Evolutionary conservation across 1,139 yeast genomes (phyloP).

Genomic region (Diutina sp.): DNA sequence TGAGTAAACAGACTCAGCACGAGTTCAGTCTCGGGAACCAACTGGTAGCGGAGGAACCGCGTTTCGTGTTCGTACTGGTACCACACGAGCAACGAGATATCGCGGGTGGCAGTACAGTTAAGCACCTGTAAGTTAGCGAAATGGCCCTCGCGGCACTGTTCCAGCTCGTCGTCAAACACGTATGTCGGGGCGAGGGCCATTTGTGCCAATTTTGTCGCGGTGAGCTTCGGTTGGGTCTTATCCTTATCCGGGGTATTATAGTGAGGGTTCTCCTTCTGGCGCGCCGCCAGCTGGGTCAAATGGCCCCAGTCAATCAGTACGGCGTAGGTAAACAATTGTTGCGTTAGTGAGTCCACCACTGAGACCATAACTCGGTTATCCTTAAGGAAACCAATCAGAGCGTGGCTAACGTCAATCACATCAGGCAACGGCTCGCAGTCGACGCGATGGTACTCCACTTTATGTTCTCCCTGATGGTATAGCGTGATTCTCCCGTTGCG

Average conservation of each 20-base stretch:
- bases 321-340: constrained; percentile 32
- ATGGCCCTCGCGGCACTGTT: not conserved
- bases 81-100: not conserved
- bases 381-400: constrained; percentile 47
- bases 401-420: constrained; percentile 21
- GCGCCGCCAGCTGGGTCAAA: constrained; percentile 32
- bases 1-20: not conserved
- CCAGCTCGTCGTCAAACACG: not conserved
- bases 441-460: constrained; percentile 37
- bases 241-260: constrained; percentile 37
- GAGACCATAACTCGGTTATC: constrained; percentile 37
- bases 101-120: not conserved
- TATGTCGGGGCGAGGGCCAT: constrained; percentile 15
- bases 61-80: not conserved
- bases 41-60: not conserved
- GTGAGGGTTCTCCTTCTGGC: constrained; percentile 36
- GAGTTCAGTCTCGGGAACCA: not conserved
- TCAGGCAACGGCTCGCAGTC: constrained; percentile 9
- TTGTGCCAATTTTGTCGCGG: constrained; percentile 14
- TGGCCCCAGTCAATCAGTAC: constrained; percentile 53
- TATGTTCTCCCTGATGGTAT: constrained; percentile 52
- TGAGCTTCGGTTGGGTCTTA: constrained; percentile 16
- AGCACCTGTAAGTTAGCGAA: not conserved
- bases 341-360: constrained; percentile 28
- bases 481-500: constrained; percentile 47